Base-by-base conservation (phyloP, 805 yeast species). In the Candida railenensis region DNA sequence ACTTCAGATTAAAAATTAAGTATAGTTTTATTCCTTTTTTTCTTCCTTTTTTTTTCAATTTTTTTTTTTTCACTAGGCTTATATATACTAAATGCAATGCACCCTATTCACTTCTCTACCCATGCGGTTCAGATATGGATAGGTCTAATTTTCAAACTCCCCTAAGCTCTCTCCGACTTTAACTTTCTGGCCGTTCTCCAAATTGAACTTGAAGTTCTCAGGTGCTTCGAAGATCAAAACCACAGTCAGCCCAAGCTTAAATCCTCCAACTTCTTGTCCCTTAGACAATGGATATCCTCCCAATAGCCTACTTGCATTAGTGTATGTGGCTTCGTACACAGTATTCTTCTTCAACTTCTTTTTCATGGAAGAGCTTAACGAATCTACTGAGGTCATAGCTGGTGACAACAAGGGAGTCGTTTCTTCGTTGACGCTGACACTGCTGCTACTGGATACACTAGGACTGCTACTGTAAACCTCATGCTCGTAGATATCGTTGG, bases 201-300 rank as follows among this genome's bases (percentile, higher is more conserved):
- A 76, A 33, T 77, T 69, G 59, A 90, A 94, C 57, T 80, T 67
- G 65, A 92, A 94, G 50, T 76, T 71, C 47, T 76, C 78, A 21
- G 99, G 99, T 1, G 97, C 99, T 69, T 94, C 99, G 67, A 94
- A 94, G 19, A 92, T 95, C 52, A 94, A 74, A 15, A 94, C 99
- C n/a, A 94, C 94, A 0, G 99, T 94, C 22, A 96, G 86, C 0
- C 99, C 99, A 44, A 94, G 74, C 72, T 87, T 87, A 69, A 94
- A 94, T 0, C 99, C 99, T 37, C 99, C 99, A 78, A 94, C 87
- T 66, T 94, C 96, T 58, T 89, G 87, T 36, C 99, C 99, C 67
- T 88, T 89, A 18, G 80, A 72, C 43, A 94, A 76, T 2, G 99
- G 99, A 59, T 80, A 81, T 7, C 99, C 99, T 7, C 91, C 87